phyloP scores from a whole-genome alignment of 2,329 filamentous ascomycete genomes.

The Orbilia oligospora region DNA sequence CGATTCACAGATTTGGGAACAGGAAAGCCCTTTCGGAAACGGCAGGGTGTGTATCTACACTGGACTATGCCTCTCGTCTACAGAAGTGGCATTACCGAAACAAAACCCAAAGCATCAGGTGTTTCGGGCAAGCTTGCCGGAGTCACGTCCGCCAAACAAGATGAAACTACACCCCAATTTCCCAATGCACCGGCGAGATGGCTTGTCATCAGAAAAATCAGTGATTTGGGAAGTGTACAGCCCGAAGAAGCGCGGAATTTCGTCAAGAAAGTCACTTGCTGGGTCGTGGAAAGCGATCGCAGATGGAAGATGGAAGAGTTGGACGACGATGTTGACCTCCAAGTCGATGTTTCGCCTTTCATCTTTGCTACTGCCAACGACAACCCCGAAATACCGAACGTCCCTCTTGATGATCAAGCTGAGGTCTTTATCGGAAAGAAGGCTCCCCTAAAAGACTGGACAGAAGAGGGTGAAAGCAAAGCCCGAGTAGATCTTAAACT shows the following conservation, averaged over 20 bases:
- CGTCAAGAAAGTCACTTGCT: constrained; percentile 65
- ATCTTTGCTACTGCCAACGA: constrained; percentile 61
- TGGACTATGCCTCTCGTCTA: constrained; percentile 68
- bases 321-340: constrained; percentile 65
- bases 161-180: neutral
- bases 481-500: constrained; percentile 8
- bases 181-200: constrained; percentile 65
- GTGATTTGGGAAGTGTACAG: constrained; percentile 48
- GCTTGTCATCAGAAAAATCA: constrained; percentile 66
- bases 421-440: constrained; percentile 68
- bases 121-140: neutral
- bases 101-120: neutral
- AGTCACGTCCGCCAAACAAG: neutral
- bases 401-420: constrained; percentile 66
- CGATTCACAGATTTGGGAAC: constrained; percentile 67
- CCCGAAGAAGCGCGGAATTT: constrained; percentile 64
- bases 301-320: constrained; percentile 65
- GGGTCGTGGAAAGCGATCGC: constrained; percentile 65
- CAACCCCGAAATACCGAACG: neutral
- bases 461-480: constrained; percentile 16
- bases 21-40: constrained; percentile 61
- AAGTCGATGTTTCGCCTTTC: constrained; percentile 68
- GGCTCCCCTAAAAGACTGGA: constrained; percentile 60
- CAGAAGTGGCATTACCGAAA: constrained; percentile 24
- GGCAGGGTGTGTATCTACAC: constrained; percentile 68